Base-by-base conservation (phyloP, 441 rosid genomes). In the Pelargonium citronellum region DNA sequence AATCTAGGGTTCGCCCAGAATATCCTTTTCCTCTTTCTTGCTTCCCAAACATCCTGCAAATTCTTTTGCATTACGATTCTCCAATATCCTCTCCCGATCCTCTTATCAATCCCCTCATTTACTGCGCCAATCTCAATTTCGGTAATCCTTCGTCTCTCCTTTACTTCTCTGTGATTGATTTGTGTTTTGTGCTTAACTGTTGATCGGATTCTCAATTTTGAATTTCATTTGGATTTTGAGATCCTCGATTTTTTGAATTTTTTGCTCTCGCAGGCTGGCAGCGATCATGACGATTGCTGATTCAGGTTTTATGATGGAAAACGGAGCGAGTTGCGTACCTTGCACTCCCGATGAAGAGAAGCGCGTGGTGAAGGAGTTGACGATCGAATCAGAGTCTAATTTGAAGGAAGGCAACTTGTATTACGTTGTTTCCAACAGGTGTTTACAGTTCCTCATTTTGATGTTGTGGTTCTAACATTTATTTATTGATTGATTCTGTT, bases 351-450 rank as follows among this genome's bases (percentile, higher is more conserved):
- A 86, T 37, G 89, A 87, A 65, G 96, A 95, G 84, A 87, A 73
- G 73, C 87, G 73, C 81, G 81, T 90, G 73, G 79, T 95, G 6
- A 67, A 75, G 60, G 85, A 84, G 68, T 75, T 95, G 74, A 77
- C 41, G 63, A 69, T 60, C 60, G 81, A 87, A 82, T 87, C 96
- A 5, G 92, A 90, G 53, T 76, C 44, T 61, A 71, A 78, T 78
- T 74, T 88, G 82, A 85, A 80, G 72, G 89, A 89, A 68, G 97
- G 96, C 74, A 87, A 89, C 78, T 72, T 85, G 77, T 91, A 87
- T 71, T 91, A 79, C 79, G 83, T 94, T 30, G 75, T 89, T 79
- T 94, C 97, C 5, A 55, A 78, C 71, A 84, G 95, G 99, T 94
- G 41, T 67, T 19, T 57, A 15, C 22, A 30, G 12, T 30, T 43